Conservation (phyloP, 2,329 filamentous ascomycete genomes). For the Verticillium tricorpus region DNA sequence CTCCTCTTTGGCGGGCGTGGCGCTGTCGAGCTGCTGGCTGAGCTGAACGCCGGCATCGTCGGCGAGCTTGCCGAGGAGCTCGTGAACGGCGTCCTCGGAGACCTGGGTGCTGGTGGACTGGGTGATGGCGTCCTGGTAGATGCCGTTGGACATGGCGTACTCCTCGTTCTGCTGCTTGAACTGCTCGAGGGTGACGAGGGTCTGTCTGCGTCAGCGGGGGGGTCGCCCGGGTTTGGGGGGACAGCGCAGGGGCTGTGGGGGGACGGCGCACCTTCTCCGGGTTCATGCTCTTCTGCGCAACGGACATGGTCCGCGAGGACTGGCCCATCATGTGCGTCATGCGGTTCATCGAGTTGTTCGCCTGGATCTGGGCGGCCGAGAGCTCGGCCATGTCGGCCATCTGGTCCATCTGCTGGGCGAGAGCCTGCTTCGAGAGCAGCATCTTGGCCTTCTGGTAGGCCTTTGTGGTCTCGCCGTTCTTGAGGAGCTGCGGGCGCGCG, state of each 20-base stretch:
- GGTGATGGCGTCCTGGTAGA: slow-evolving; percentile 82
- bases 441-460: slow-evolving; percentile 61
- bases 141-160: slow-evolving; percentile 61
- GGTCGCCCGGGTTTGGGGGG: not conserved
- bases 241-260: not conserved
- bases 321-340: slow-evolving; percentile 62
- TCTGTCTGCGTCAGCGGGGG: slow-evolving; percentile 26
- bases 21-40: slow-evolving; percentile 64
- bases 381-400: slow-evolving; percentile 62
- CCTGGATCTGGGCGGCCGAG: slow-evolving; percentile 56
- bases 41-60: slow-evolving; percentile 86
- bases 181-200: slow-evolving; percentile 56
- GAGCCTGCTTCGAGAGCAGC: slow-evolving; percentile 56
- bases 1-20: slow-evolving; percentile 52
- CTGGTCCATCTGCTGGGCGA: slow-evolving; percentile 60
- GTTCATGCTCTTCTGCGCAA: slow-evolving; percentile 54
- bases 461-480: slow-evolving; percentile 59
- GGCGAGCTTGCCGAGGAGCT: slow-evolving; percentile 77
- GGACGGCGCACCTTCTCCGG: slow-evolving; percentile 45
- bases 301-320: slow-evolving; percentile 53
- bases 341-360: slow-evolving; percentile 61
- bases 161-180: slow-evolving; percentile 60
- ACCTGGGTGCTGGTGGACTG: slow-evolving; percentile 70
- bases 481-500: slow-evolving; percentile 37
- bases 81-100: slow-evolving; percentile 80